Percentiles rank a stretch among this genome's conserved stretches.
These are phyloP conservation scores for Globisporangium emineosum DNA, from an alignment of 352 stramenopile genomes.

Conservation along the genomic window DNA sequence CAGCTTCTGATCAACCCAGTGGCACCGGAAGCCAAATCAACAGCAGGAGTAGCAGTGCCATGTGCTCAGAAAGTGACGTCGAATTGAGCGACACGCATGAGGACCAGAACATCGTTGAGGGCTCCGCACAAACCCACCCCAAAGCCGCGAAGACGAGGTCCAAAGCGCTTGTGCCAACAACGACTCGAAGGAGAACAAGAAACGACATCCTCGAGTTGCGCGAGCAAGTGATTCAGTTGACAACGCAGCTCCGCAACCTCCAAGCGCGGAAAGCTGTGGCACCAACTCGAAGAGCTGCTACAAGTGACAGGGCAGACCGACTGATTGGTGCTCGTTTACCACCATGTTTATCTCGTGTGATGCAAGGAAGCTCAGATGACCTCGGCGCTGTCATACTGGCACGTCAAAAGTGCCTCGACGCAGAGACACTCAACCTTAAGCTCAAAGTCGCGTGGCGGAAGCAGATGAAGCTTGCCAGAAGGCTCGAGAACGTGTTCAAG, in stretches of 20 bases:
- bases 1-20: neutral
- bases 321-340: neutral
- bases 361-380: conserved; percentile 18
- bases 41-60: too few relatives aligned
- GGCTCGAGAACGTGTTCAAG: neutral
- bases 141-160: neutral
- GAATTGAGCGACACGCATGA: too few relatives aligned
- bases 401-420: too few relatives aligned
- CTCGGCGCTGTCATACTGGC: conserved; percentile 2
- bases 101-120: too few relatives aligned
- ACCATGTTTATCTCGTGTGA: too few relatives aligned
- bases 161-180: neutral
- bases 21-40: too few relatives aligned
- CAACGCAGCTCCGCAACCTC: neutral
- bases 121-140: too few relatives aligned
- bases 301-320: too few relatives aligned
- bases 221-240: neutral
- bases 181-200: too few relatives aligned
- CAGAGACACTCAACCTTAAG: too few relatives aligned
- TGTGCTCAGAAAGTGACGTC: neutral
- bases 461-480: neutral
- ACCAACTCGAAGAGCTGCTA: too few relatives aligned
- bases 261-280: neutral
- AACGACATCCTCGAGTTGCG: neutral
- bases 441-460: too few relatives aligned